These are phyloP conservation scores for Neurospora sp. DNA, from an alignment of 495 filamentous ascomycete genomes.

Conservation along the genomic window DNA sequence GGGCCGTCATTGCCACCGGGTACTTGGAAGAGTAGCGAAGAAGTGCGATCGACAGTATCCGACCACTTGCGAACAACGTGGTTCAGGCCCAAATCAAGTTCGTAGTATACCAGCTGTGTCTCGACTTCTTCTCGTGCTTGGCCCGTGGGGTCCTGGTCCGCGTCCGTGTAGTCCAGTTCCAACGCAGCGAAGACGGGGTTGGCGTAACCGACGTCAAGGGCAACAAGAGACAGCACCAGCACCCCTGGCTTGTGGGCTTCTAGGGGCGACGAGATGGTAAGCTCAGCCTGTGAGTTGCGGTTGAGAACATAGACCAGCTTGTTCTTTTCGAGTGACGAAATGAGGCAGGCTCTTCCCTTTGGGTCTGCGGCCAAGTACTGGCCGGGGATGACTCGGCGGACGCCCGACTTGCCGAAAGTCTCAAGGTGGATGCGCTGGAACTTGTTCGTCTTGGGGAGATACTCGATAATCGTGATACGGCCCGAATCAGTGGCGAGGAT, in stretches of 20 bases:
- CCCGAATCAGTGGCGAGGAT: slow-evolving; percentile 93
- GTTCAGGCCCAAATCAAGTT: slow-evolving; percentile 91
- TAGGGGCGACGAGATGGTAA: slow-evolving; percentile 94
- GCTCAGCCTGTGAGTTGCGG: slow-evolving; percentile 83
- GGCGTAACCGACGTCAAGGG: slow-evolving; percentile 89
- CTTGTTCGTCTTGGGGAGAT: slow-evolving; percentile 72
- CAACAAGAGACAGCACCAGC: slow-evolving; percentile 74
- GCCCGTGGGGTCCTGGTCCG: slow-evolving; percentile 83
- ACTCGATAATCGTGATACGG: slow-evolving; percentile 89
- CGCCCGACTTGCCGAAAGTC: slow-evolving; percentile 96
- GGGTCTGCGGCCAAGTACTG: slow-evolving; percentile 93
- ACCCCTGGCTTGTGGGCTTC: slow-evolving; percentile 96
- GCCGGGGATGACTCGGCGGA: slow-evolving; percentile 86
- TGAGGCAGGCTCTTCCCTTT: slow-evolving; percentile 87
- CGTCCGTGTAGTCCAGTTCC: slow-evolving; percentile 86
- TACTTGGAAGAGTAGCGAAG: slow-evolving; percentile 87
- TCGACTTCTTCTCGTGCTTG: slow-evolving; percentile 71
- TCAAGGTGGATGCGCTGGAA: slow-evolving; percentile 88
- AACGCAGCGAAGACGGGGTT: slow-evolving; percentile 93
- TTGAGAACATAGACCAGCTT: slow-evolving; percentile 98
- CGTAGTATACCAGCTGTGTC: slow-evolving; percentile 91
- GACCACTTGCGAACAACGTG: slow-evolving; percentile 95
- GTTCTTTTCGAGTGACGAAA: slow-evolving; percentile 94
- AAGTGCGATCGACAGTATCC: slow-evolving; percentile 82
- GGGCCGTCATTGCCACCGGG: slow-evolving; percentile 90